Evolutionary conservation across 2,329 filamentous ascomycete genomes (phyloP).

Genomic region (Penicillium freii): DNA sequence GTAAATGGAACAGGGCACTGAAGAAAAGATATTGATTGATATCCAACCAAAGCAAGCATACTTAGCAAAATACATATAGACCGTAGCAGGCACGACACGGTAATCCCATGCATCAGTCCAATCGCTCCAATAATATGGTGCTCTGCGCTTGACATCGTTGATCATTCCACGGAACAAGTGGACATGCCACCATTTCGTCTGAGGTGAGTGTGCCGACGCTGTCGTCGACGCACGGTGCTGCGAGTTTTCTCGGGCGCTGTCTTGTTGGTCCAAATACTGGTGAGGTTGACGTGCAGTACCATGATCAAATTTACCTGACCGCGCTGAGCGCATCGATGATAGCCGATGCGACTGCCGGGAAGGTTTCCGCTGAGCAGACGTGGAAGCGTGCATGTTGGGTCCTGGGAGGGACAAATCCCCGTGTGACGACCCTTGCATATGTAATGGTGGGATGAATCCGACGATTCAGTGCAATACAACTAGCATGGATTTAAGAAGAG

Average conservation of each 20-base stretch:
- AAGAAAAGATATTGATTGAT: background rate
- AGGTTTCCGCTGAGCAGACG: constrained; percentile 26
- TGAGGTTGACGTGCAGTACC: constrained; percentile 10
- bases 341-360: constrained; percentile 27
- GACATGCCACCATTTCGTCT: constrained; percentile 68
- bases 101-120: constrained; percentile 90
- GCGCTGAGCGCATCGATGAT: constrained; percentile 22
- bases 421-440: constrained; percentile 18
- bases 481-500: background rate
- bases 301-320: constrained; percentile 16
- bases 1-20: background rate
- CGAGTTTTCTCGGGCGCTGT: constrained; percentile 4
- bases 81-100: constrained; percentile 77
- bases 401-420: constrained; percentile 26
- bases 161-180: constrained; percentile 74
- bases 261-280: constrained; percentile 8
- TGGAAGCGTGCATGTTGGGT: constrained; percentile 30
- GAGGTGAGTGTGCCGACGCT: constrained; percentile 16
- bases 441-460: background rate
- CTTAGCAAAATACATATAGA: constrained; percentile 97
- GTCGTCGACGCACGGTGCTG: constrained; percentile 12
- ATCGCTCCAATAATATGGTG: constrained; percentile 77
- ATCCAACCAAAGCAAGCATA: constrained; percentile 43
- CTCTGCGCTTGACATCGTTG: constrained; percentile 70
- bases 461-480: background rate